These are phyloP conservation scores for Geotrichum bryndzae DNA, from an alignment of 1,139 yeast genomes.

Conservation along the genomic window DNA sequence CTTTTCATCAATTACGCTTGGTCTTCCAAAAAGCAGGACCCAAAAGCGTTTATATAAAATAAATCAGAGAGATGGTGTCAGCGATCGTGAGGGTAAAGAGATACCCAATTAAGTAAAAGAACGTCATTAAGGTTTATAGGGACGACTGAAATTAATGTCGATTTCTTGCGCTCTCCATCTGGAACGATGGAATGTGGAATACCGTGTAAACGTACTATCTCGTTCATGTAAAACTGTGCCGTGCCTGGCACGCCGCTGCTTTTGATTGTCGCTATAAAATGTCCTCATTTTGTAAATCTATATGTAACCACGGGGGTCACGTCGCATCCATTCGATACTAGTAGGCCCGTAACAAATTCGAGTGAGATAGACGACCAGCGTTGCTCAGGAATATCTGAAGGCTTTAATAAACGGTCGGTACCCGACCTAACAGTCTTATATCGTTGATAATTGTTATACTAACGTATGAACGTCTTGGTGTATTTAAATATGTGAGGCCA, in stretches of 20 bases:
- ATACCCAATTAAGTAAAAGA: too few species aligned
- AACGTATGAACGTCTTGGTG: neutral
- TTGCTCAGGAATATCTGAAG: neutral
- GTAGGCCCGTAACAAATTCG: neutral
- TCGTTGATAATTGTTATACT: neutral
- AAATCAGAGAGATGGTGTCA: too few species aligned
- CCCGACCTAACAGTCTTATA: neutral
- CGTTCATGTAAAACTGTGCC: too few species aligned
- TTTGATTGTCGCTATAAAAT: too few species aligned
- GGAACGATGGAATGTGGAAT: too few species aligned
- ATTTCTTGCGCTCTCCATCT: neutral
- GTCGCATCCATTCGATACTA: neutral
- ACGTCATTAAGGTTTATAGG: neutral
- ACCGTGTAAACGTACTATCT: too few species aligned
- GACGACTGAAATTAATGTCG: neutral
- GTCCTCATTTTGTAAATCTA: neutral
- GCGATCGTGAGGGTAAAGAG: too few species aligned
- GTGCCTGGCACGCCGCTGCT: too few species aligned
- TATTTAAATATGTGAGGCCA: neutral
- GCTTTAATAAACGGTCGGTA: neutral
- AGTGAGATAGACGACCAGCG: neutral
- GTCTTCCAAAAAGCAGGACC: too few species aligned
- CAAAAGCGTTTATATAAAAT: too few species aligned
- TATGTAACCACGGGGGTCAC: neutral
- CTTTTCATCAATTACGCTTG: too few species aligned